Base-by-base conservation (phyloP, 768 basidiomycete genomes). In the Tremella yokohamensis region DNA sequence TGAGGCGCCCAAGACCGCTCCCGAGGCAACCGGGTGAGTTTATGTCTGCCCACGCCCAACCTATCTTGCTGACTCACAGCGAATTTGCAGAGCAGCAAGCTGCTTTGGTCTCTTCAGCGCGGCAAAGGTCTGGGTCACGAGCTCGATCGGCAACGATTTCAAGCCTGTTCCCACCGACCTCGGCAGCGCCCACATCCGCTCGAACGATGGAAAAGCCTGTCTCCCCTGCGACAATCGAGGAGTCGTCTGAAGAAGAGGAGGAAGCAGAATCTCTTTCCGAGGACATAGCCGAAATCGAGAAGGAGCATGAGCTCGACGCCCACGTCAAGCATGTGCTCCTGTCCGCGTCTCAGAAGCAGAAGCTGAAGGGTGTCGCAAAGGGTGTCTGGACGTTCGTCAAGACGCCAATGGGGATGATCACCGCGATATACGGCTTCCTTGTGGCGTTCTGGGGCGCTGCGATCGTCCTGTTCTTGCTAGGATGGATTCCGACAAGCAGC, bases 391-490 rank as follows among this genome's bases (percentile, higher is more conserved):
- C 85, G 1, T 92, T 89, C 69, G 74, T 90, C 57, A 89, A 87
- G 78, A 92, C 89, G 54, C 89, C 87, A 11, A 81, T 88, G 77
- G 87, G 88, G 82, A 76, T 85, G 38, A 78, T 87, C 34, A 82
- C 83, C 2, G 87, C 83, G 7, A 83, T 90, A 9, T 90, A 90
- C 76, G 88, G 87, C 0, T 87, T 90, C 70, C 73, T 84, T 40
- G 85, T 67, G 83, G 89, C 86, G 0, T 90, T 92, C 67, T 92
- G 89, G 89, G 89, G 90, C 15, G 83, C 87, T 19, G 89, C 85
- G 2, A 85, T 92, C 61, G 87, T 75, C 7, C 42, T 90, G 13
- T 75, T 90, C 52, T 85, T 90, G 75, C 76, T 88, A 3, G 64
- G 65, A 8, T 76, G 74, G 72, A 89, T 90, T 73, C 84, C 87